Conservation (phyloP, 1,284 basidiomycete species). For the Albatrellus sp. region DNA sequence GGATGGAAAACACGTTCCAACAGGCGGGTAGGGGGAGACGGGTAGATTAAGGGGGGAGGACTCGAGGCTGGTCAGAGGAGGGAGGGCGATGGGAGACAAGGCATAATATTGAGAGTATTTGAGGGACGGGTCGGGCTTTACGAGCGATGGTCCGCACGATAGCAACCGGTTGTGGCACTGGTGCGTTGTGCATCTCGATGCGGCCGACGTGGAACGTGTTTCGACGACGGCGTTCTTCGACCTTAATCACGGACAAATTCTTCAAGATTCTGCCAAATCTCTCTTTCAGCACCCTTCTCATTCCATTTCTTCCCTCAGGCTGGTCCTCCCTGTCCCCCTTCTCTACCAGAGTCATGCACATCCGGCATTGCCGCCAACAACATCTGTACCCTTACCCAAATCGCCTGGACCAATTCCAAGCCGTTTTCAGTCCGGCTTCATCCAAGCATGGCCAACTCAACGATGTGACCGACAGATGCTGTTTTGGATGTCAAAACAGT, state of each 20-base stretch:
- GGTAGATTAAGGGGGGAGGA: neutral
- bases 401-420: too few species aligned
- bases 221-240: slow-evolving; percentile 32
- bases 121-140: slow-evolving; percentile 24
- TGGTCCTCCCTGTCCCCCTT: neutral
- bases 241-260: slow-evolving; percentile 10
- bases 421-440: too few species aligned
- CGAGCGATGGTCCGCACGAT: slow-evolving; percentile 32
- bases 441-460: too few species aligned
- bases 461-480: too few species aligned
- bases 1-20: neutral
- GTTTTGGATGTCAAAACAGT: too few species aligned
- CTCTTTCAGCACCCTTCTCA: slow-evolving; percentile 4
- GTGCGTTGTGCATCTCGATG: slow-evolving; percentile 28
- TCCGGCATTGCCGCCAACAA: too few species aligned
- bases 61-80: too few species aligned
- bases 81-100: slow-evolving; percentile 10
- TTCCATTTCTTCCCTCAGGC: neutral
- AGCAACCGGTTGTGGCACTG: slow-evolving; percentile 31
- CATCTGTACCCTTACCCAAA: too few species aligned
- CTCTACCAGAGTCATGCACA: neutral
- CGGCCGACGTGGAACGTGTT: slow-evolving; percentile 45
- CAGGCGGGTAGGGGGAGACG: too few species aligned
- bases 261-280: slow-evolving; percentile 13
- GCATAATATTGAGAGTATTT: slow-evolving; percentile 22